Evolutionary conservation across 192 early-diverging fungal species (phyloP), one percentile per base, ranked within the genome.

Genomic region (Chytriomyces sp.): DNA sequence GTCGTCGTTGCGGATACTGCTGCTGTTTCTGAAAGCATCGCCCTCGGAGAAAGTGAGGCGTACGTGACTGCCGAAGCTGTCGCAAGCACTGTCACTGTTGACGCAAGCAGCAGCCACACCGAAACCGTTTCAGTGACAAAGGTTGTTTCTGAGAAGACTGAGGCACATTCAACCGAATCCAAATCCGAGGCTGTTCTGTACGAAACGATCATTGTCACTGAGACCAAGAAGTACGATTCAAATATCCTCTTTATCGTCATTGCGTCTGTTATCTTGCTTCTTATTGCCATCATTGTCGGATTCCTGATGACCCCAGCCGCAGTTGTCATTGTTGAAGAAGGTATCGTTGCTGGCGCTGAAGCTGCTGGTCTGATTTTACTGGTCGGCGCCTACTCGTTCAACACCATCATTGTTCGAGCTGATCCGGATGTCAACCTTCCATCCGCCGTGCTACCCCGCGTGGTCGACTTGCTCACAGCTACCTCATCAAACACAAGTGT

Each of bases 401-500:
- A 46, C n/a, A 69, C 49, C 68, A 28, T 69, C 16, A 49, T 69
- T 28, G n/a, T 69, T 18, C 45, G 68, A 5, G 49, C 68, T 7
- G 26, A 69, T 45, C 24, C 23, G 26, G 49, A 69, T 28, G 68
- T 50, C 20, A 69, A 69, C 50, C 53, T 77, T 20, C 76, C 76
- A 26, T 11, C 20, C 2, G 46, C 76, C 45, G 67, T 77, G 8
- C 53, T 69, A 16, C 76, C 76, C 23, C 64, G 76, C 18, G 26
- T 77, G 1, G 35, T 69, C 20, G 49, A 16, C 28, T 67, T 77
- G 8, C 61, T 77, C 26, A 59, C n/a, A 44, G 45, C 18, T 7
- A 48, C 61, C 6, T 23, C 44, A 20, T 28, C 76, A n/a, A 46
- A 24, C 24, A 45, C 7, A n/a, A 48, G 11, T 67, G 44, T 77